Evolutionary conservation across 352 stramenopile species (phyloP).

Genomic region (Aphanomyces stellatus): DNA sequence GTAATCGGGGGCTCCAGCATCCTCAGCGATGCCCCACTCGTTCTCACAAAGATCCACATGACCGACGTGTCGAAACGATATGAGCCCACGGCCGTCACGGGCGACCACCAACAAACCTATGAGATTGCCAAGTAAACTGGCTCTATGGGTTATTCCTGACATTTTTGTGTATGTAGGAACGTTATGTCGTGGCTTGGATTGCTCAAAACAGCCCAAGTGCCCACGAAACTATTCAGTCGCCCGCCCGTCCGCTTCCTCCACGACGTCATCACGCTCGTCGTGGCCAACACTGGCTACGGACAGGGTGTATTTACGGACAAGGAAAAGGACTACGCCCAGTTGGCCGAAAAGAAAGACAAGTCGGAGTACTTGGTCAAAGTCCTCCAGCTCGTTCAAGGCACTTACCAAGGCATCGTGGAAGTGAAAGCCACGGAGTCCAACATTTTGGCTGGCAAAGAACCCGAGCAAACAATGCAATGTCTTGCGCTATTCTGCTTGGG

Average conservation of each 20-base stretch:
- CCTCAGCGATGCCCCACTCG: slow-evolving; percentile 25
- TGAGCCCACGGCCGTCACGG: slow-evolving; percentile 36
- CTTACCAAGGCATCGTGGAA: slow-evolving; percentile 5
- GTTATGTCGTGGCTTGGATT: slow-evolving; percentile 76
- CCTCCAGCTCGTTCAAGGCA: slow-evolving; percentile 44
- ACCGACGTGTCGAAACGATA: slow-evolving; percentile 29
- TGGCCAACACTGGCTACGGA: slow-evolving; percentile 56
- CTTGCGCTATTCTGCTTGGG: slow-evolving; percentile 23
- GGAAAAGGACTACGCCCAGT: slow-evolving; percentile 57
- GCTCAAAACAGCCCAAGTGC: slow-evolving; percentile 54
- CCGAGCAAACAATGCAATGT: slow-evolving; percentile 65
- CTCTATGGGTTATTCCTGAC: background rate
- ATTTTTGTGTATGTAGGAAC: background rate
- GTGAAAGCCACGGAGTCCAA: slow-evolving; percentile 53
- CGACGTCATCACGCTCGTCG: slow-evolving; percentile 63
- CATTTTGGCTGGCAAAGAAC: slow-evolving; percentile 69
- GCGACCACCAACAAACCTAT: slow-evolving; percentile 55
- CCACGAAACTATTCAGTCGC: slow-evolving; percentile 59
- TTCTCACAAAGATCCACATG: slow-evolving; percentile 33
- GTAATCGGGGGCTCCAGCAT: slow-evolving; percentile 23
- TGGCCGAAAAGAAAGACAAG: slow-evolving; percentile 63
- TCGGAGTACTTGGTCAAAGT: slow-evolving; percentile 66
- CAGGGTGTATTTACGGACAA: slow-evolving; percentile 33
- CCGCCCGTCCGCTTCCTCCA: slow-evolving; percentile 77
- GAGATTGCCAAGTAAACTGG: slow-evolving; percentile 24